Evolutionary conservation across 768 basidiomycete species (phyloP).

Genomic region (Mycena epipterygia): DNA sequence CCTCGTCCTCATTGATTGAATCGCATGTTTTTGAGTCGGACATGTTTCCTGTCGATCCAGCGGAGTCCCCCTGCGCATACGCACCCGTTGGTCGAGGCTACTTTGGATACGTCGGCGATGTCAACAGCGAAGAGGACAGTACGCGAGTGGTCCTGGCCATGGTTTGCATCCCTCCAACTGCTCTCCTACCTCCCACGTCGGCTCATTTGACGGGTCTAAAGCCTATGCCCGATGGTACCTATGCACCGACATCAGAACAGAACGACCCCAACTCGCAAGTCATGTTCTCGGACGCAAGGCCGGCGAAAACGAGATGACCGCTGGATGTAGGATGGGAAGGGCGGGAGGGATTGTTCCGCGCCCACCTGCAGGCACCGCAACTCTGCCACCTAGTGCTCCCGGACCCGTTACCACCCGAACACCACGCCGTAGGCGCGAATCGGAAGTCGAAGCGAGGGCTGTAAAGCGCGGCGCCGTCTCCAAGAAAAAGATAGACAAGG

Average conservation of each 20-base stretch:
- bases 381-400: not conserved
- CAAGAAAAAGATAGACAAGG: slow-evolving; percentile 6
- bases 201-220: not conserved
- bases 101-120: slow-evolving; percentile 36
- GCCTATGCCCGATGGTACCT: not conserved
- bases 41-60: slow-evolving; percentile 19
- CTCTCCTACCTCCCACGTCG: slow-evolving; percentile 1
- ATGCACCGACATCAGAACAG: not conserved
- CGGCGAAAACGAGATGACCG: not conserved
- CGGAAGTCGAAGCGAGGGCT: slow-evolving; percentile 29
- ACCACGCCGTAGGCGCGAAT: slow-evolving; percentile 1
- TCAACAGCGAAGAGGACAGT: slow-evolving; percentile 34
- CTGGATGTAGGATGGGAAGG: not conserved
- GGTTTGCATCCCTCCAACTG: slow-evolving; percentile 17
- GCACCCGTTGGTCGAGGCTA: slow-evolving; percentile 29
- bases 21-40: slow-evolving; percentile 38
- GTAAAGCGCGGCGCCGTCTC: slow-evolving; percentile 15
- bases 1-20: slow-evolving; percentile 31
- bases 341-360: not conserved
- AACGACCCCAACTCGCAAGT: not conserved
- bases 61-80: slow-evolving; percentile 36
- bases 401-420: not conserved
- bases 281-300: slow-evolving; percentile 8
- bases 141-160: slow-evolving; percentile 28
- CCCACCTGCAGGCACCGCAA: not conserved